Evolutionary conservation across 441 rosid genomes (phyloP), one percentile per base, ranked within the genome.

Genomic region (Mallotus japonicus): DNA sequence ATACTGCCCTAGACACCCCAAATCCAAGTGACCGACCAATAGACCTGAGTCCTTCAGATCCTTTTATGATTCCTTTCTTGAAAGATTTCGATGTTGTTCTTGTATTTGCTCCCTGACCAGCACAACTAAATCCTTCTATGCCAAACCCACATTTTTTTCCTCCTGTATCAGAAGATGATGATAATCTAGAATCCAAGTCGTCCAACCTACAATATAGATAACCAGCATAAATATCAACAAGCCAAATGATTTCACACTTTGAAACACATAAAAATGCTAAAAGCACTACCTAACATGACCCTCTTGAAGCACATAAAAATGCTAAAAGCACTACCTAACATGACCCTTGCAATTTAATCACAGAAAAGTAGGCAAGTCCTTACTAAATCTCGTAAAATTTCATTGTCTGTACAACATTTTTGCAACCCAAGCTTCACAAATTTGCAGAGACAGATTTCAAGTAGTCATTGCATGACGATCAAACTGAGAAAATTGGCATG

Each of bases 21-120:
- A 93, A 86, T 65, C 97, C 81, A 71, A 96, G 93, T 24, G 99
- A 90, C 55, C 97, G 90, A 58, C 99, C 98, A 76, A 96, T 78
- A 65, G 99, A 92, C 79, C 85, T 90, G 32, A 96, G 96, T 42
- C 99, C 99, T 80, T 84, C 94, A n/a, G 97, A 93, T 51, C 99
- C 98, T 75, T 79, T 92, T 70, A 73, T 87, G 78, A 96, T 83
- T 51, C 98, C 96, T 82, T 73, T 85, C 78, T 89, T 91, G 55
- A 95, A 90, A 56, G 97, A 91, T 76, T 86, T 87, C 55, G 98
- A 84, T 17, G 88, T 71, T 74, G 77, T 80, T 16, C 88, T 71
- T 75, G 77, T 77, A 78, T 82, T 80, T 74, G 79, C 80, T 13
- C 84, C 79, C 73, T 82, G 87, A 75, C 72, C 80, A 55, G 89